Evolutionary conservation across 2,329 filamentous ascomycete genomes (phyloP), one percentile per base, ranked within the genome.

Genomic region (Aspergillus quadricinctus): DNA sequence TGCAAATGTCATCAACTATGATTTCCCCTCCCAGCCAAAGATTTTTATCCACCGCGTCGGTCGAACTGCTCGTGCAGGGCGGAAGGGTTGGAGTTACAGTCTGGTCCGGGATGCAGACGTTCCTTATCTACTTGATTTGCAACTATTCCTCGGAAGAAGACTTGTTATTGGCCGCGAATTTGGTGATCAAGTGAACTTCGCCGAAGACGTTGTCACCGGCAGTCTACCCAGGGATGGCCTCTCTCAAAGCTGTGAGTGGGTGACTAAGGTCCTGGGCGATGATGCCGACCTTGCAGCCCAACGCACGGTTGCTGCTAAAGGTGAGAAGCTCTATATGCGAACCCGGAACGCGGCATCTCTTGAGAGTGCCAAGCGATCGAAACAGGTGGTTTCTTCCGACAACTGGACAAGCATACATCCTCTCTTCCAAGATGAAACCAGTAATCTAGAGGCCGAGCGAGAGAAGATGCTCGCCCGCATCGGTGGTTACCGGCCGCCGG

Each of bases 1-100:
- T 37, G 92, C 91, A 55, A 97, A 99, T 70, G 94, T 99, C 57
- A 93, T 99, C 79, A 97, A 99, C 79, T 99, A 96, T 75, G 93
- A 97, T 69, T 99, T 99, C 62, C 93, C 94, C 3, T 89, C 93
- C 1, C 94, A 97, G 68, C 91, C 94, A 21, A 99, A 99, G 76
- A 87, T 99, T 45, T 99, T 95, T 67, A 89, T 99, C 28, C 94
- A 99, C 75, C 88, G 94, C 70, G 94, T 99, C 49, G 94, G 94
- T 66, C 88, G 94, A 76, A 99, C 95, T 27, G 95, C 94, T 43
- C 86, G 94, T 83, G 95, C 95, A 48, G 94, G 93, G 14, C 88
- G 91, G 66, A 86, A 88, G 62, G 94, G 94, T 60, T 97, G 94
- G 94, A 89, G 88, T 76, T 99, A 96, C 76, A 97, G 90, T 78